Percentiles rank a stretch among this genome's conserved stretches.
Conservation (phyloP, 2,329 filamentous ascomycete species). For the Lasiodiplodia sp. region DNA sequence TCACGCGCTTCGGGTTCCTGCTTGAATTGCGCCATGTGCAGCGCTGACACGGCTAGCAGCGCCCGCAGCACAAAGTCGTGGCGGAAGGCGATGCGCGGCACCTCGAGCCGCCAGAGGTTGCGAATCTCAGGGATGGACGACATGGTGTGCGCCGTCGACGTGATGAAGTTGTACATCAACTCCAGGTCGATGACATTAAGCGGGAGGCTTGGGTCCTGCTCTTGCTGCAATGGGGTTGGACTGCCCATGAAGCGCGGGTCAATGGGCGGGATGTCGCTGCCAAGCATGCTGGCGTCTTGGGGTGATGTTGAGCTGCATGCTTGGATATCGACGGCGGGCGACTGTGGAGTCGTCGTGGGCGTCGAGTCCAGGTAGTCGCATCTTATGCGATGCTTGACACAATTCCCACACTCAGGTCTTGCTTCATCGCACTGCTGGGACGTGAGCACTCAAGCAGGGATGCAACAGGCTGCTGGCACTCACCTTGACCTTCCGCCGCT, state of each 20-base stretch:
- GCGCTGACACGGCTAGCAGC: constrained; percentile 53
- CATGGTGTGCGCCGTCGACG: constrained; percentile 39
- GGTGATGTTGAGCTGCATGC: constrained; percentile 2
- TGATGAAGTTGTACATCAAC: constrained; percentile 43
- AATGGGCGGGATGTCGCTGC: constrained; percentile 24
- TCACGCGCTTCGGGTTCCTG: constrained; percentile 32
- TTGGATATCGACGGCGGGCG: neutral
- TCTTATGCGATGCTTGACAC: constrained; percentile 39
- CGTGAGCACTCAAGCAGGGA: neutral
- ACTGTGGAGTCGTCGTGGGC: neutral
- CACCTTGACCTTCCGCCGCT: constrained; percentile 26
- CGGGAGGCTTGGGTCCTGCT: neutral
- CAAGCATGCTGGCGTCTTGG: neutral
- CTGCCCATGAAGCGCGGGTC: constrained; percentile 34
- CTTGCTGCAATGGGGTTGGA: constrained; percentile 31
- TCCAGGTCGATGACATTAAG: constrained; percentile 35
- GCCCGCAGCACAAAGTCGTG: constrained; percentile 54
- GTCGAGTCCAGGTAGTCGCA: constrained; percentile 36
- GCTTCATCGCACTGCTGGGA: constrained; percentile 41
- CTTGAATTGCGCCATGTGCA: constrained; percentile 51
- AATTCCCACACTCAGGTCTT: constrained; percentile 41
- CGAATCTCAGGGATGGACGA: constrained; percentile 34
- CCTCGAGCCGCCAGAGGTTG: constrained; percentile 34
- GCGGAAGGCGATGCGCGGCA: constrained; percentile 48
- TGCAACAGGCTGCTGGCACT: constrained; percentile 1